These are phyloP conservation scores for Acanthamoeba divionensis DNA, from an alignment of 208 protist genomes.

Conservation along the genomic window DNA sequence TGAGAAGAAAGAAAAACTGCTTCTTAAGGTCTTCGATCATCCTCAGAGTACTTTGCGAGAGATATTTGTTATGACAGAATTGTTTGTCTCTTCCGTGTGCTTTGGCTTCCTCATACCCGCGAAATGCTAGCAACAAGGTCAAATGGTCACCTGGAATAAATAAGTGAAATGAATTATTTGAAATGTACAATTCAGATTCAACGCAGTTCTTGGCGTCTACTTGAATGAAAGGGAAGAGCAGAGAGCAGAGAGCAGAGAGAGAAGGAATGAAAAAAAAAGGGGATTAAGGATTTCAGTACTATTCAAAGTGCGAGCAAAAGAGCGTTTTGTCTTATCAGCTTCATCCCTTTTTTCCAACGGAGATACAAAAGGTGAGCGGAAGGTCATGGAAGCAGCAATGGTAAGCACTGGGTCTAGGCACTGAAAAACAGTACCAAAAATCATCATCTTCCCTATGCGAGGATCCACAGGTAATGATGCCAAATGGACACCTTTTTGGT, in stretches of 20 bases:
- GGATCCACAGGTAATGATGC: conserved; percentile 64
- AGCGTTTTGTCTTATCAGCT: conserved; percentile 82
- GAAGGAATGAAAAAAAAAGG: not conserved
- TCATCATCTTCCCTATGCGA: conserved; percentile 90
- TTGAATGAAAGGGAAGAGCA: not conserved
- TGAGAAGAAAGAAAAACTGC: conserved; percentile 90
- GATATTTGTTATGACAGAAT: conserved; percentile 84
- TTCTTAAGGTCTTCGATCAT: conserved; percentile 89
- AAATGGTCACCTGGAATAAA: conserved; percentile 91
- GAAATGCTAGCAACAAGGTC: conserved; percentile 87
- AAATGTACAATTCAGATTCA: no score
- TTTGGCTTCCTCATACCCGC: conserved; percentile 74
- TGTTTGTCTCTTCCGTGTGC: conserved; percentile 72
- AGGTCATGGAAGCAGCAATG: conserved; percentile 87
- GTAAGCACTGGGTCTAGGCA: conserved; percentile 95
- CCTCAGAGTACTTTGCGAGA: conserved; percentile 81
- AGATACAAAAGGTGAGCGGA: conserved; percentile 70
- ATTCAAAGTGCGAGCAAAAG: conserved; percentile 39
- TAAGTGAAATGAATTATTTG: no score
- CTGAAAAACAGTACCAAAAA: conserved; percentile 91
- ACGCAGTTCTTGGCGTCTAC: no score
- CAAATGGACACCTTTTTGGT: conserved; percentile 54
- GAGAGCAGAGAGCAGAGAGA: conserved; percentile 41
- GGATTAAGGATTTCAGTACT: not conserved
- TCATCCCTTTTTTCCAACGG: conserved; percentile 87